phyloP scores from a whole-genome alignment of 2,329 filamentous ascomycete genomes.

The Conoideocrella luteorostrata region DNA sequence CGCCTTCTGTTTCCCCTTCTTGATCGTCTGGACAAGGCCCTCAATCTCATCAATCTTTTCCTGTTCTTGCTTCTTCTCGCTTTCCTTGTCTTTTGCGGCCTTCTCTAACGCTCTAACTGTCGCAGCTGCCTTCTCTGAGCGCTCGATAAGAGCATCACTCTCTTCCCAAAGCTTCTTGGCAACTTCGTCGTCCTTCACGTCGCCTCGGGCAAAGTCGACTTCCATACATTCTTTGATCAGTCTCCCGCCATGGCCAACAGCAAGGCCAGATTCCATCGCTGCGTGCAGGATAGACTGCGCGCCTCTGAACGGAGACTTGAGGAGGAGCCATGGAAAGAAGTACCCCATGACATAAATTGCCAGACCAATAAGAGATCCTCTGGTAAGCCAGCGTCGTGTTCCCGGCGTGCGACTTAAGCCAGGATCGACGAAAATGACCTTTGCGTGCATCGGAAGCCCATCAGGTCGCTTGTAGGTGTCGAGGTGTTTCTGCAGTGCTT shows the following conservation, averaged over 20 bases:
- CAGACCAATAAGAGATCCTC: slow-evolving; percentile 77
- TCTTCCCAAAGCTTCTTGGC: slow-evolving; percentile 87
- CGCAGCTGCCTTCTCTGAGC: slow-evolving; percentile 73
- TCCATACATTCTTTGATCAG: slow-evolving; percentile 85
- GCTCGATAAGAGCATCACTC: slow-evolving; percentile 77
- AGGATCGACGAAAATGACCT: slow-evolving; percentile 82
- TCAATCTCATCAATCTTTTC: slow-evolving; percentile 25
- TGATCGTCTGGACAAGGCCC: slow-evolving; percentile 37
- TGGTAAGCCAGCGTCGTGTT: slow-evolving; percentile 77
- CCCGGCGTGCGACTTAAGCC: slow-evolving; percentile 81
- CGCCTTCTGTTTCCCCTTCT: slow-evolving; percentile 31
- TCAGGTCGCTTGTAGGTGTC: slow-evolving; percentile 80
- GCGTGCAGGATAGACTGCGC: slow-evolving; percentile 83
- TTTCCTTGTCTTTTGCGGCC: slow-evolving; percentile 28
- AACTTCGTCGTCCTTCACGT: slow-evolving; percentile 70
- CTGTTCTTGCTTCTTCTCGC: slow-evolving; percentile 27
- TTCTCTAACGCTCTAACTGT: slow-evolving; percentile 38
- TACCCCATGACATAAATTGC: slow-evolving; percentile 71
- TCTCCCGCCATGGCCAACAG: slow-evolving; percentile 58
- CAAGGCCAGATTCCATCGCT: slow-evolving; percentile 71
- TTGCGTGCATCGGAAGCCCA: slow-evolving; percentile 70
- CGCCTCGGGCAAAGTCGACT: slow-evolving; percentile 62
- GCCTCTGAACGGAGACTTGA: slow-evolving; percentile 79
- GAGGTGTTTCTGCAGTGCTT: slow-evolving; percentile 88
- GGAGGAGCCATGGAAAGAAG: slow-evolving; percentile 74